These are phyloP conservation scores for Zasmidium angulare DNA, from an alignment of 2,329 filamentous ascomycete genomes.

Conservation along the genomic window DNA sequence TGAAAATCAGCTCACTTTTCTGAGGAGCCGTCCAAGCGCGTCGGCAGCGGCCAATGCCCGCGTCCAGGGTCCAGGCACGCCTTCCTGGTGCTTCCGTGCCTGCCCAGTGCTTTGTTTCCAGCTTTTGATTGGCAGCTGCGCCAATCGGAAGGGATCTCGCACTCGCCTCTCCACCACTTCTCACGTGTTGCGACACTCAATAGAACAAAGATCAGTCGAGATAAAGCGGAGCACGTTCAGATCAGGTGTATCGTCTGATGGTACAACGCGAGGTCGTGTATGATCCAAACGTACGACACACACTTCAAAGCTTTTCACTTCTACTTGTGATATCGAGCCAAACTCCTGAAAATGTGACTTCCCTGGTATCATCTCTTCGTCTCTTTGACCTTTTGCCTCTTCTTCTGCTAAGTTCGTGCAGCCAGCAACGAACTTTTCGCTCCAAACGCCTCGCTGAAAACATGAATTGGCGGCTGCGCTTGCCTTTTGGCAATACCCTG, in stretches of 20 bases:
- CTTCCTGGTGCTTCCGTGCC: not conserved
- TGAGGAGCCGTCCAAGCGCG: too few relatives aligned
- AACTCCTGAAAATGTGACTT: not conserved
- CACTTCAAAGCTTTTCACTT: not conserved
- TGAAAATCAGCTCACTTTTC: too few relatives aligned
- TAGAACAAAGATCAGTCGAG: not conserved
- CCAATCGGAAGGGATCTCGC: not conserved
- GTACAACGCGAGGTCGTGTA: not conserved
- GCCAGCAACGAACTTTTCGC: not conserved
- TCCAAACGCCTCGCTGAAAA: slow-evolving; percentile 1
- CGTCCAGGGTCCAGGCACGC: not conserved
- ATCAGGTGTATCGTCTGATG: not conserved
- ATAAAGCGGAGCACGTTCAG: not conserved
- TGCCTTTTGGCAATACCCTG: not conserved
- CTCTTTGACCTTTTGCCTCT: not conserved
- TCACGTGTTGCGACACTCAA: not conserved
- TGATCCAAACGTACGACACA: not conserved
- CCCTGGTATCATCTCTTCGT: slow-evolving; percentile 2
- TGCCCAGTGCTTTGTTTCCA: not conserved
- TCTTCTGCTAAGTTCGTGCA: not conserved
- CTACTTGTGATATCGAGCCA: not conserved
- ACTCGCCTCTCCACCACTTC: not conserved
- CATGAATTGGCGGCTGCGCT: too few relatives aligned
- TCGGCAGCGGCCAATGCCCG: not conserved
- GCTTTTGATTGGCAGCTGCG: not conserved